These are phyloP conservation scores for Dothiorella sarmentorum DNA, from an alignment of 2,329 filamentous ascomycete genomes.

Conservation along the genomic window DNA sequence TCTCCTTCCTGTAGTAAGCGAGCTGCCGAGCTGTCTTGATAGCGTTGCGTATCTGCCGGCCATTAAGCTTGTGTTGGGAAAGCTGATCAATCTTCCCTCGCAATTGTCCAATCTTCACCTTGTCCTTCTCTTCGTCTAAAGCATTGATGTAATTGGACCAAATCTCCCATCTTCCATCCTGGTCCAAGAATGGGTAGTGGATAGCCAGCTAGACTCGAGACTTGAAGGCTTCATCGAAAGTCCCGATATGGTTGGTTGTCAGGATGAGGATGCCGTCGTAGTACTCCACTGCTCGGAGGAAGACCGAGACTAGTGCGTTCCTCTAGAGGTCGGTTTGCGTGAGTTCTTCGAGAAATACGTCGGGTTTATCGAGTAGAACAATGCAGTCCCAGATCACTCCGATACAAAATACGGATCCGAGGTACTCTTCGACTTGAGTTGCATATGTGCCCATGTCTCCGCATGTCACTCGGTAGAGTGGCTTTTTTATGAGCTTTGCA, in stretches of 20 bases:
- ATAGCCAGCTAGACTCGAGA: no score
- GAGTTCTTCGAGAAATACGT: conserved; percentile 58
- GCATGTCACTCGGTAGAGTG: conserved; percentile 30
- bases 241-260: conserved; percentile 18
- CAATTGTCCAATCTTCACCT: no score
- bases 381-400: neutral
- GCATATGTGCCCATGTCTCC: neutral
- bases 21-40: conserved; percentile 30
- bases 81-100: conserved; percentile 47
- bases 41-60: conserved; percentile 51
- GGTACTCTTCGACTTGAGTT: neutral
- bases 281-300: conserved; percentile 31
- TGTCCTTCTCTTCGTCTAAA: no score
- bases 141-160: no score
- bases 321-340: conserved; percentile 30
- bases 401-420: neutral
- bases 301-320: conserved; percentile 38
- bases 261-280: conserved; percentile 34
- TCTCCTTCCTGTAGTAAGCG: no score
- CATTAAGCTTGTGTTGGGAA: conserved; percentile 44
- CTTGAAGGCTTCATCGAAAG: conserved; percentile 18
- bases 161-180: conserved; percentile 9
- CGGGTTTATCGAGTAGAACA: conserved; percentile 40
- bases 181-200: no score
- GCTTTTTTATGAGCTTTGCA: conserved; percentile 34